Evolutionary conservation across 139 green algal genomes (phyloP), one percentile per base, ranked within the genome.

Genomic region (Chlorella sp.): DNA sequence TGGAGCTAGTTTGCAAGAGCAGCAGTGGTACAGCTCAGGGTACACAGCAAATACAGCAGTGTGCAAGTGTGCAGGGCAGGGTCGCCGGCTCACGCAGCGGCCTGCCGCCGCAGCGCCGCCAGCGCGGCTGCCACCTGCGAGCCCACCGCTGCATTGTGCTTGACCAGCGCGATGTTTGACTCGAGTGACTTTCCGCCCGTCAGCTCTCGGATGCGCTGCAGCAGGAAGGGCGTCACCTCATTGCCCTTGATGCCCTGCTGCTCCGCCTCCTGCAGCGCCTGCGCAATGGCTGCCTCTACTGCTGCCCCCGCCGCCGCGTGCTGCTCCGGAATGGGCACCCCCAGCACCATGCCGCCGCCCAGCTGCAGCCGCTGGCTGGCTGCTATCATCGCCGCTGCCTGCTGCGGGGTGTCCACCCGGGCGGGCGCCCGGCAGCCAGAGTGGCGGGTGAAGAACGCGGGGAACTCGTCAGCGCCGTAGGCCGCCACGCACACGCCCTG

Each of bases 111-210:
- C 80, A 80, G 67, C 28, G 26, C 47, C 12, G 55, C 63, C 69
- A 93, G 74, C 55, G 85, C 90, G 2, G 69, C 85, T 21, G 96
- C 96, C 36, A 99, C 89, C 23, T 86, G 51, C 0, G 95, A 90
- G 6, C 97, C 97, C 39, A 99, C 84, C 26, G 28, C 55, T 15
- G 97, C 97, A 82, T 99, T 99, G 94, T 99, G 97, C 87, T 98
- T 97, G 4, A 99, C 90, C 28, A 99, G 91, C 28, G 85, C 86
- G 18, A 99, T 96, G 89, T 99, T 99, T n/a, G 96, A 88, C 2
- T 85, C 87, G n/a, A 99, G 90, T 5, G 92, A 97, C 56, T 80
- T 87, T 16, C 87, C 87, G 18, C 64, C 90, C 0, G 97, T 98
- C 15, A 98, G 91, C 55, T 93, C 86, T 13, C 88, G 89, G 36